Evolutionary conservation across 2,329 filamentous ascomycete genomes (phyloP), one percentile per base, ranked within the genome.

Genomic region (Chaetomium strumarium): DNA sequence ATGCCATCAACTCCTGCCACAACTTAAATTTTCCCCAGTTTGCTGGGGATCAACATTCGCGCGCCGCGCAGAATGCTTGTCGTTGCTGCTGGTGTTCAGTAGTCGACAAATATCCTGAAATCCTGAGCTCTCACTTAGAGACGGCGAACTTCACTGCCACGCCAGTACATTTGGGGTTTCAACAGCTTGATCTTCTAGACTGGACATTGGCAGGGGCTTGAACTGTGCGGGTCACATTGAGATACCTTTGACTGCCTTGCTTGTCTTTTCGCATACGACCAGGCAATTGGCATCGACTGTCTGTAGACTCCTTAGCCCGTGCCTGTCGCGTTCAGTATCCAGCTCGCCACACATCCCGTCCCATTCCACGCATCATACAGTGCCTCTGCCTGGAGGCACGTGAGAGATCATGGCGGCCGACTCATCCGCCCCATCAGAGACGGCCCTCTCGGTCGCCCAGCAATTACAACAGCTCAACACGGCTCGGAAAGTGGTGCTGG

Each of bases 391-490:
- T 12, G 29, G 41, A 24, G 14, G 11, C 41, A 24, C 46, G 51
- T 46, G 51, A 38, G 46, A 19, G 29, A 70, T 66, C 68, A 83
- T 84, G 77, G 77, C 80, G 61, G 70, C 75, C 47, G 62, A 75
- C 52, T 63, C 71, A 53, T 64, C 68, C 20, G 45, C 44, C 45
- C 17, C 51, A 7, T 10, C 46, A 5, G 12, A 51, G 19, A 48
- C n/a, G 34, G 12, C 58, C 14, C 74, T 81, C 51, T 79, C 81
- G 31, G 79, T 90, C 55, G 75, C 79, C 65, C 85, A 90, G 65
- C 89, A 92, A 71, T 81, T 97, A 64, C 81, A 83, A 63, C 91
- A 96, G 75, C 85, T 99, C 62, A 85, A 95, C 68, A 85, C 88
- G 63, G 93, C 93, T 58, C 89, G 93, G 66, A 88, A 88, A 67